These are phyloP conservation scores for Bipolaris zeicola DNA, from an alignment of 2,329 filamentous ascomycete genomes.

Conservation along the genomic window DNA sequence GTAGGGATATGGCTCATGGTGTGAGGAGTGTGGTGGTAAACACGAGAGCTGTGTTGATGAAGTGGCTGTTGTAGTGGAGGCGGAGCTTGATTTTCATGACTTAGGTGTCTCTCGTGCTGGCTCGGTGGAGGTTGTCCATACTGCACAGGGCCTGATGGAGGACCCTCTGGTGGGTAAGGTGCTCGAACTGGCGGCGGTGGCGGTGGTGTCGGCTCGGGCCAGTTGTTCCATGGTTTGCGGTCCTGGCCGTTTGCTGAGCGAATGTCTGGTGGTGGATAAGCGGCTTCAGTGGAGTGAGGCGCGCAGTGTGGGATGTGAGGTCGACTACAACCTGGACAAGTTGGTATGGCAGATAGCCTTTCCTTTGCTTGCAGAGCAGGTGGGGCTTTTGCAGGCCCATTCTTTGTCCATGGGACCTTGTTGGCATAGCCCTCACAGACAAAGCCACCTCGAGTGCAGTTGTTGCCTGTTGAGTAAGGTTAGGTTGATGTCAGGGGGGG, in stretches of 20 bases:
- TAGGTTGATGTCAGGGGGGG: background rate
- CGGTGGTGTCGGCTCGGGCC: slow-evolving; percentile 23
- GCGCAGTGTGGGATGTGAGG: slow-evolving; percentile 42
- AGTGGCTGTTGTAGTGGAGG: slow-evolving; percentile 28
- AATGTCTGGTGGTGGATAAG: slow-evolving; percentile 28
- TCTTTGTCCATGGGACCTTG: slow-evolving; percentile 78
- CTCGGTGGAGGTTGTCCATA: slow-evolving; percentile 28
- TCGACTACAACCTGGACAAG: slow-evolving; percentile 26
- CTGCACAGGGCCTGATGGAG: slow-evolving; percentile 20
- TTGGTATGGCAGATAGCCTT: slow-evolving; percentile 38
- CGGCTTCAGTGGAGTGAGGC: slow-evolving; percentile 8
- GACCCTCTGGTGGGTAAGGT: slow-evolving; percentile 30
- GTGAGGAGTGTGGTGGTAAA: slow-evolving; percentile 40
- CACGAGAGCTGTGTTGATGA: slow-evolving; percentile 39
- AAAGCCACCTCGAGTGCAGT: slow-evolving; percentile 89
- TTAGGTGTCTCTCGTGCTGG: slow-evolving; percentile 27
- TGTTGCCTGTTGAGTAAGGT: slow-evolving; percentile 57
- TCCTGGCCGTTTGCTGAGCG: slow-evolving; percentile 31
- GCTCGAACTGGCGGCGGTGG: slow-evolving; percentile 27
- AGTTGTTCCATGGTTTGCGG: slow-evolving; percentile 32
- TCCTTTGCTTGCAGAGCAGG: slow-evolving; percentile 87
- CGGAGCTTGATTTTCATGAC: slow-evolving; percentile 32
- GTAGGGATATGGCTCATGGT: slow-evolving; percentile 36
- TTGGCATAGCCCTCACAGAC: slow-evolving; percentile 89
- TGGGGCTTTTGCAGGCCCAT: slow-evolving; percentile 61